These are phyloP conservation scores for Amniculicola lignicola DNA, from an alignment of 495 filamentous ascomycete genomes.

Conservation along the genomic window DNA sequence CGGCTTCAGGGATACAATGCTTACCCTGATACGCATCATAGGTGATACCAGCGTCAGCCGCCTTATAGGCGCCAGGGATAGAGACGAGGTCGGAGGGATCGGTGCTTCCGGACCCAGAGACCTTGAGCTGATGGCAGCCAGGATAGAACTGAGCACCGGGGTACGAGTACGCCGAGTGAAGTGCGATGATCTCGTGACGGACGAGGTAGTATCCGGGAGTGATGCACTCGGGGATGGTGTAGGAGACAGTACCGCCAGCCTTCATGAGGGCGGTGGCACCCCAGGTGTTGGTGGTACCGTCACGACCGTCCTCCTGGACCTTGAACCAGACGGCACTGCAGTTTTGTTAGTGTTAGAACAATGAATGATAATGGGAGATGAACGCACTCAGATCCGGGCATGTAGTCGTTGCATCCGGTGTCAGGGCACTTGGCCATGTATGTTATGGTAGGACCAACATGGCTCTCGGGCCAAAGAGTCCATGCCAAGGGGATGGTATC, in stretches of 20 bases:
- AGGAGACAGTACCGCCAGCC: constrained; percentile 3
- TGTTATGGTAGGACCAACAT: constrained; percentile 25
- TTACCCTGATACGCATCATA: constrained; percentile 30
- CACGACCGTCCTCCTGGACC: constrained; percentile 25
- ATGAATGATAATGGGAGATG: neutral
- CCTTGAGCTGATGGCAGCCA: constrained; percentile 31
- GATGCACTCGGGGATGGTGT: constrained; percentile 25
- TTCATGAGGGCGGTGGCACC: constrained; percentile 40
- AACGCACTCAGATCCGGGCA: constrained; percentile 30
- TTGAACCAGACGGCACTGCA: constrained; percentile 47
- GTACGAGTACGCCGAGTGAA: constrained; percentile 24
- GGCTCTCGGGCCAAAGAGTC: constrained; percentile 30
- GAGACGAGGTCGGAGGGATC: constrained; percentile 14
- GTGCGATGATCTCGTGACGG: constrained; percentile 33
- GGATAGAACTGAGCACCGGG: constrained; percentile 32
- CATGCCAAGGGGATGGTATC: constrained; percentile 14
- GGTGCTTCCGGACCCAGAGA: constrained; percentile 18
- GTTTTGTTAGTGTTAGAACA: constrained; percentile 1
- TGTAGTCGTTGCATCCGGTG: constrained; percentile 23
- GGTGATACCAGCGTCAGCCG: constrained; percentile 19
- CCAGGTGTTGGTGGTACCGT: constrained; percentile 35
- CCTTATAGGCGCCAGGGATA: constrained; percentile 30
- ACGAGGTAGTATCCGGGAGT: constrained; percentile 31
- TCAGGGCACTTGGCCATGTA: constrained; percentile 32
- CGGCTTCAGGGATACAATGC: neutral